Evolutionary conservation across 306 rosid species (phyloP), one percentile per base, ranked within the genome.

Genomic region (Lablab purpureus): DNA sequence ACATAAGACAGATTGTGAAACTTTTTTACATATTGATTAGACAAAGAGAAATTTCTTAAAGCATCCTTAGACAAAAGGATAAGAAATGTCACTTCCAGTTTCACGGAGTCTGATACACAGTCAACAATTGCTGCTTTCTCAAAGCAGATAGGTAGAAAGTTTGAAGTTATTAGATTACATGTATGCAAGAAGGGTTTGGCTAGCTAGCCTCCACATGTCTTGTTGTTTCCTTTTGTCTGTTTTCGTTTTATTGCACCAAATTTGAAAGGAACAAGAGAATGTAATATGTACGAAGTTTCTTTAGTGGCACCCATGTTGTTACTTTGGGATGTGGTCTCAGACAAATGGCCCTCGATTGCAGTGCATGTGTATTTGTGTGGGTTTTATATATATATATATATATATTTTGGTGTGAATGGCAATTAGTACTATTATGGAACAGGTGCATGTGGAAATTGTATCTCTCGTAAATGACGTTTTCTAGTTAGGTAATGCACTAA

Each of bases 241-340:
- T 73, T 28, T 81, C 22, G 71, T 69, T 76, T 82, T 74, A 75
- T 65, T 47, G 75, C 76, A 65, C 76, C 72, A 86, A 71, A 75
- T 71, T 82, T 80, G 89, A 86, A 82, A 86, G 89, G 83, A 86
- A 79, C 87, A 71, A 76, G 80, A 86, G 86, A 86, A 86, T 86
- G 80, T 79, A 79, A 72, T 55, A 73, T 69, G 82, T 83, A 76
- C 80, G 86, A 86, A 86, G 86, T 84, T 85, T 79, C 84, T 79
- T 56, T 82, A 82, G 77, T 62, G 85, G 84, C 60, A 60, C 67
- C 73, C 74, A 78, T 74, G 74, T 78, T 52, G 72, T 73, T 72
- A 72, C 83, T 78, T 77, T 71, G 79, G 79, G 86, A 77, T 63
- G 75, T 62, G 82, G 69, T 28, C 60, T 66, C 50, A 5, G 18